These are phyloP conservation scores for Pulveroboletus ravenelii DNA, from an alignment of 768 basidiomycete genomes.

Conservation along the genomic window DNA sequence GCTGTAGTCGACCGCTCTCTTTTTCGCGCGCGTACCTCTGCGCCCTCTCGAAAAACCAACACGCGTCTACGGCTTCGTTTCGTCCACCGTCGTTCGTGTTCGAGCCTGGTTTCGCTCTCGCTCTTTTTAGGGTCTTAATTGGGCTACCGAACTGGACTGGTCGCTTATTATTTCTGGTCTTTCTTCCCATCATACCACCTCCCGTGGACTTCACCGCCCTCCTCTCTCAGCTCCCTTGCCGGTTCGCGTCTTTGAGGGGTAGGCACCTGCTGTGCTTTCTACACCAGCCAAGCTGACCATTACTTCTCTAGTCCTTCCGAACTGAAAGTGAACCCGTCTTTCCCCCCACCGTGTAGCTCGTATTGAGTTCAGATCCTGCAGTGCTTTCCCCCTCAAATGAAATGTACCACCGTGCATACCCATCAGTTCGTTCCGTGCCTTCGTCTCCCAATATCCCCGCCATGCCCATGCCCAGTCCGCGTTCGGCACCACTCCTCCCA, in stretches of 20 bases:
- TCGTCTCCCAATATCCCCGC: constrained; percentile 30
- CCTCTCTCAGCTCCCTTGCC: background rate
- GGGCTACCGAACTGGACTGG: background rate
- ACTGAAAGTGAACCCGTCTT: constrained; percentile 20
- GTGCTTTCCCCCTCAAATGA: constrained; percentile 38
- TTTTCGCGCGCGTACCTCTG: constrained; percentile 10
- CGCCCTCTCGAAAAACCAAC: constrained; percentile 7
- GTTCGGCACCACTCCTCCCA: constrained; percentile 49
- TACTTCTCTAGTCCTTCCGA: background rate
- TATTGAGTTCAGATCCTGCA: constrained; percentile 17
- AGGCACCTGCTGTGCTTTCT: background rate
- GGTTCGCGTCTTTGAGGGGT: constrained; percentile 15
- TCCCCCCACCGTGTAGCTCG: constrained; percentile 1
- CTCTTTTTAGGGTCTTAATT: constrained; percentile 4
- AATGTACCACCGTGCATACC: constrained; percentile 61
- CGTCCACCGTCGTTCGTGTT: background rate
- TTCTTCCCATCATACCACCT: background rate
- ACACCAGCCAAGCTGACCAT: background rate
- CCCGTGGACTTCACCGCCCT: constrained; percentile 5
- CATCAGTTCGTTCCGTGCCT: constrained; percentile 52
- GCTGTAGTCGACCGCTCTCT: constrained; percentile 5
- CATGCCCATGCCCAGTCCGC: constrained; percentile 31
- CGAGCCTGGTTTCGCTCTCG: background rate
- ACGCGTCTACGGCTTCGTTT: constrained; percentile 1
- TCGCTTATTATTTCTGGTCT: constrained; percentile 1